Base-by-base conservation (phyloP, 805 yeast species). In the Barnettozyma populi region DNA sequence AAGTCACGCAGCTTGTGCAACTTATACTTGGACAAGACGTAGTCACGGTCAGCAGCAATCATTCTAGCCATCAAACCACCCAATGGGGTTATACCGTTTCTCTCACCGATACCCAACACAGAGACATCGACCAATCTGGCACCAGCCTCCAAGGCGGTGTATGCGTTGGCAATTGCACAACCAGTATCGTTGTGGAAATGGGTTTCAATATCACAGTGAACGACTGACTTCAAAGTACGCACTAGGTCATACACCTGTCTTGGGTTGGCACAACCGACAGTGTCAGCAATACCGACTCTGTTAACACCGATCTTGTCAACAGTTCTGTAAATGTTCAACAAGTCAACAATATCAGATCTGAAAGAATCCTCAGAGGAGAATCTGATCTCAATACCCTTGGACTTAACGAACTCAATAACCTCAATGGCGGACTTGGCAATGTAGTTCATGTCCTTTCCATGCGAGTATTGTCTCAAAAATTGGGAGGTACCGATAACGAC, bases 181-280 rank as follows among this genome's bases (percentile, higher is more conserved):
- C 99, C 99, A 31, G 99, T 92, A 70, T 92, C 99, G 68, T 92
- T 88, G 74, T 92, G 99, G 87, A 92, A 94, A 70, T 92, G 99
- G 69, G 97, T 88, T 74, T 92, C 99, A 62, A 92, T 90, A 67
- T 92, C 99, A 75, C 98, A 92, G 34, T 87, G 84, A 43, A 92
- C 98, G 44, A 92, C 96, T 13, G 90, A 82, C 71, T 83, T 88
- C 68, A 92, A 80, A 39, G 99, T 94, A 65, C 95, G 84, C 54
- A 92, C 94, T 59, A 92, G 80, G 73, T 92, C 99, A 69, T 92
- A 92, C 51, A 92, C 99, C 72, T 94, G 98, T 73, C 99, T 84
- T 61, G 99, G 99, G 75, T 92, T 92, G 56, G 99, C 99, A 69
- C 98, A 86, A 43, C 99, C 99, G 49, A 92, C 99, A 34, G 99